Evolutionary conservation across 148 eudicot genomes (phyloP), one percentile per base, ranked within the genome.

Genomic region (Silene conica): DNA sequence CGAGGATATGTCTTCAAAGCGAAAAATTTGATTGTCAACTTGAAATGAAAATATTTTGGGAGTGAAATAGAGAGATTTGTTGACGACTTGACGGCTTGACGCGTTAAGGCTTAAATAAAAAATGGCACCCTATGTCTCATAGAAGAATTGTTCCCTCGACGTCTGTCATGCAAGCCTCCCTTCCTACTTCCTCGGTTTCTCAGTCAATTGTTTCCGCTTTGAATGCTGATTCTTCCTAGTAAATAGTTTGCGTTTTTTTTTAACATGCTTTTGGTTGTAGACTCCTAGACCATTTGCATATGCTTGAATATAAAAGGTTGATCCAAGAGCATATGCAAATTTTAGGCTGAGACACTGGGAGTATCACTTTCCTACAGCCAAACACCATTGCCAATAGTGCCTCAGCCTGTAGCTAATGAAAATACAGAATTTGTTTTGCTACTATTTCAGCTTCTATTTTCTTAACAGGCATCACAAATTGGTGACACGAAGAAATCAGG

Each of bases 381-480:
- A 63, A 25, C 41, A 4, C 41, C 48, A 14, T 64, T 14, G 22
- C 20, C 8, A 64, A 18, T 8, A 3, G 28, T 14, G 26, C 64
- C 15, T 23, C 23, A 19, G 21, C 43, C n/a, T 77, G 18, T 61
- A 6, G 11, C 16, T 73, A 8, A 45, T 15, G 41, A 13, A 1
- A 18, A 57, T 43, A 56, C 26, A 28, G 22, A 18, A 10, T 45
- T 16, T 2, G 31, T 62, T 5, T 11, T 48, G 48, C 73, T 62
- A 11, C 12, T 56, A 52, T 31, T 46, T 66, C 41, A 9, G 4
- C 4, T 15, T 56, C n/a, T 38, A 3, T 54, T 75, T 22, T 59
- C 31, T 63, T 1, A 21, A 72, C 82, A 90, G 96, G 83, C 85
- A 43, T 81, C 96, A 50, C 87, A 75, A 76, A 72, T 85, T 76